Evolutionary conservation across 331 rosid species (phyloP).

Genomic region (Pyracantha coccinea): DNA sequence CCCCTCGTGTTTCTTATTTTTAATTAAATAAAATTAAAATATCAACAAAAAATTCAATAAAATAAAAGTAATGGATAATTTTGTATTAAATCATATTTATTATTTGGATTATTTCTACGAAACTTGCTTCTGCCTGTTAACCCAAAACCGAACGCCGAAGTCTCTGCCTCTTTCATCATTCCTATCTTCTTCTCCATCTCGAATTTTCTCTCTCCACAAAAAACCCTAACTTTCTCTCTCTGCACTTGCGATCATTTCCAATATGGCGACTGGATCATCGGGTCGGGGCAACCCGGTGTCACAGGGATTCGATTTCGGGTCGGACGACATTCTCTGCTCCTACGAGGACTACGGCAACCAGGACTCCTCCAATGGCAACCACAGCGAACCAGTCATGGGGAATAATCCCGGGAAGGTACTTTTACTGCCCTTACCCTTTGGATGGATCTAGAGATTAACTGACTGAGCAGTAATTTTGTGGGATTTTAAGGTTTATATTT

Average conservation of each 20-base stretch:
- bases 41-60: background rate
- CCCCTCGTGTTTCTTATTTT: slow-evolving; percentile 10
- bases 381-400: slow-evolving; percentile 37
- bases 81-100: too few species aligned
- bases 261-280: slow-evolving; percentile 87
- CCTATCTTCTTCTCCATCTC: background rate
- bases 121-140: too few species aligned
- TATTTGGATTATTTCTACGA: too few species aligned
- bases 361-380: slow-evolving; percentile 50
- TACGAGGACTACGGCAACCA: slow-evolving; percentile 61
- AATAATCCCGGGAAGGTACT: slow-evolving; percentile 53
- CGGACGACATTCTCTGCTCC: slow-evolving; percentile 74
- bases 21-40: too few species aligned
- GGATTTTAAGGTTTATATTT: background rate
- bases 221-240: slow-evolving; percentile 15
- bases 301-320: slow-evolving; percentile 55
- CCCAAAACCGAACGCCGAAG: background rate
- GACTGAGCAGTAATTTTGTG: background rate
- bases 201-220: background rate
- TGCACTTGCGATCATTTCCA: background rate
- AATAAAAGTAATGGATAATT: too few species aligned
- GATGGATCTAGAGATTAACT: background rate
- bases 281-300: slow-evolving; percentile 61
- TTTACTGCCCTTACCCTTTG: background rate
- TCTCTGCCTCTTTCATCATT: background rate